Evolutionary conservation across 2,329 filamentous ascomycete species (phyloP).

Genomic region (Chrysosphaeria jannelii): DNA sequence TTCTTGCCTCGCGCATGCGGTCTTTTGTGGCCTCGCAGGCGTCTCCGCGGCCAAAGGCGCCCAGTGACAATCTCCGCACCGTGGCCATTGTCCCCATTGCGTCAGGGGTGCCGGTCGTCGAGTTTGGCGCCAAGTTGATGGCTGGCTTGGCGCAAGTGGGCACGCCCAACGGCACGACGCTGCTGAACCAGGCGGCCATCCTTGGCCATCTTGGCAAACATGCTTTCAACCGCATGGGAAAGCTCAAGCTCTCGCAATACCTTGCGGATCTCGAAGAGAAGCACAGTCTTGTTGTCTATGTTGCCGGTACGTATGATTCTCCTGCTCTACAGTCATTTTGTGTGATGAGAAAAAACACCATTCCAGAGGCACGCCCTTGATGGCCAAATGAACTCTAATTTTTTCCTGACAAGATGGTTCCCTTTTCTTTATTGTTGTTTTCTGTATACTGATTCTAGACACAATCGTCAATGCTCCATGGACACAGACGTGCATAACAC

Average conservation of each 20-base stretch:
- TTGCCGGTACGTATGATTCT: conserved; percentile 30
- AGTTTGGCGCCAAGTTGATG: conserved; percentile 74
- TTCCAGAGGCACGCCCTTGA: conserved; percentile 21
- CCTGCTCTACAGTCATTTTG: conserved; percentile 3
- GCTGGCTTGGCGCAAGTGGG: conserved; percentile 74
- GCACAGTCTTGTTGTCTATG: conserved; percentile 80
- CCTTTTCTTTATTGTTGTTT: neutral
- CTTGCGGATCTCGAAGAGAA: conserved; percentile 91
- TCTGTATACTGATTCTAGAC: conserved; percentile 19
- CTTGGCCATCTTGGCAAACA: conserved; percentile 84
- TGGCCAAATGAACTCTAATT: conserved; percentile 33
- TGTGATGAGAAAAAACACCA: conserved; percentile 21
- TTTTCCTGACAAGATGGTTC: conserved; percentile 24
- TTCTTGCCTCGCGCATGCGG: conserved; percentile 87
- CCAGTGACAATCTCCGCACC: conserved; percentile 73
- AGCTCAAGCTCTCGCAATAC: conserved; percentile 83
- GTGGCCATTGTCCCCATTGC: conserved; percentile 81
- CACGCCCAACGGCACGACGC: conserved; percentile 65
- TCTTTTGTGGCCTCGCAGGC: conserved; percentile 33
- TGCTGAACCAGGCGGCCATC: conserved; percentile 77
- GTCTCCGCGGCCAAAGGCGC: conserved; percentile 38
- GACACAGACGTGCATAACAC: conserved; percentile 93
- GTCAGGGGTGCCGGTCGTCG: conserved; percentile 70
- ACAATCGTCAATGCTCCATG: conserved; percentile 92
- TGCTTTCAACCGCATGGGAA: conserved; percentile 92